phyloP scores from a whole-genome alignment of 2,329 filamentous ascomycete species.

The Laburnicola sp. region DNA sequence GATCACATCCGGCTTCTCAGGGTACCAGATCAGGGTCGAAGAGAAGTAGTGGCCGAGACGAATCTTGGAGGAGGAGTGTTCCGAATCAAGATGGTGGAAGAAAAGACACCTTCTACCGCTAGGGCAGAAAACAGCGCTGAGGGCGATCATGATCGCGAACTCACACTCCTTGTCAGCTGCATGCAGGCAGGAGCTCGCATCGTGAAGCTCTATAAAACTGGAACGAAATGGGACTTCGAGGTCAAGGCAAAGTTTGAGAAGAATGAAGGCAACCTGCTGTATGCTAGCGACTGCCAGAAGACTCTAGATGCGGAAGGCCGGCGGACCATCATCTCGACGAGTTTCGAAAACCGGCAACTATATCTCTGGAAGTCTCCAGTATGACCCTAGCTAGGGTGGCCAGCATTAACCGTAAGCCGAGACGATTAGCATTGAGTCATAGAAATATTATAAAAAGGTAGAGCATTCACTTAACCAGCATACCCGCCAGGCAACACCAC shows the following conservation, averaged over 20 bases:
- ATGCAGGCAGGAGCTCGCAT: slow-evolving; percentile 87
- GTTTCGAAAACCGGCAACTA: slow-evolving; percentile 73
- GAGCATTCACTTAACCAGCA: too few relatives aligned
- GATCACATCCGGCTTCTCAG: slow-evolving; percentile 73
- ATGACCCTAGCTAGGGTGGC: background rate
- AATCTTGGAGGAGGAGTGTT: slow-evolving; percentile 83
- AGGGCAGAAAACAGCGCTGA: slow-evolving; percentile 20
- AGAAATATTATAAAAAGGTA: too few relatives aligned
- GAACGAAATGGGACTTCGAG: slow-evolving; percentile 61
- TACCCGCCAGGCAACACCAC: too few relatives aligned
- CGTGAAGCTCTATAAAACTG: slow-evolving; percentile 48
- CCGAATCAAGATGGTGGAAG: slow-evolving; percentile 68
- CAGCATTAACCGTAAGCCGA: background rate
- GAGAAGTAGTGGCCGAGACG: slow-evolving; percentile 62
- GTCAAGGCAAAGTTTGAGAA: slow-evolving; percentile 76
- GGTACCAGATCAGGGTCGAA: slow-evolving; percentile 43
- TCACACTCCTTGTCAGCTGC: slow-evolving; percentile 70
- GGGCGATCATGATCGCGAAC: background rate
- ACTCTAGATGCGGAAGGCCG: slow-evolving; percentile 26
- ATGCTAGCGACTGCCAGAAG: slow-evolving; percentile 73
- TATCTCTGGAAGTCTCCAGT: slow-evolving; percentile 61
- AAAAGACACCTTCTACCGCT: slow-evolving; percentile 9
- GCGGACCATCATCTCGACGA: slow-evolving; percentile 66
- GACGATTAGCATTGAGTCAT: too few relatives aligned
- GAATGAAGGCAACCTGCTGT: slow-evolving; percentile 87